Evolutionary conservation across 1,139 yeast genomes (phyloP).

Genomic region (Zygotorulaspora mrakii): DNA sequence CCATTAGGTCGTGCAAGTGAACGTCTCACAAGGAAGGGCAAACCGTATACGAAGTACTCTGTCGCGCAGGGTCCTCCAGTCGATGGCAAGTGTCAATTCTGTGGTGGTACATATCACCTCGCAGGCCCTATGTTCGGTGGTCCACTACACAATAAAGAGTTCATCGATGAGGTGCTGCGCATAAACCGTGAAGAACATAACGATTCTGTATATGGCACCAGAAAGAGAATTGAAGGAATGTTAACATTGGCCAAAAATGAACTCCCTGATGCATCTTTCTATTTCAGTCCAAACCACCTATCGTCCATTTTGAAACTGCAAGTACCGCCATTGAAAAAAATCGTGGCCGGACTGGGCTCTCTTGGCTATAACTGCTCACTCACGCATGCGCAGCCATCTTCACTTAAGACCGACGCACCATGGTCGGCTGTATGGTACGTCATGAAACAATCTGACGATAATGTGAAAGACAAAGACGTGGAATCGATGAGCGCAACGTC

Average conservation of each 20-base stretch:
- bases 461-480: conserved; percentile 38
- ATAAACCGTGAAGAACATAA: conserved; percentile 49
- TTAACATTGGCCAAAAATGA: conserved; percentile 76
- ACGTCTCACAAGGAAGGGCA: conserved; percentile 37
- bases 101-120: conserved; percentile 66
- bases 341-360: conserved; percentile 80
- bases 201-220: conserved; percentile 61
- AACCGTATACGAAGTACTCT: conserved; percentile 46
- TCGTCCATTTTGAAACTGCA: conserved; percentile 75
- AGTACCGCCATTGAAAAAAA: conserved; percentile 71
- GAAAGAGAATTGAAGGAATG: conserved; percentile 88
- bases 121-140: conserved; percentile 99
- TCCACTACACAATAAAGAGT: conserved; percentile 61
- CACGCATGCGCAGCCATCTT: conserved; percentile 84
- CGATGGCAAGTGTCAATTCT: conserved; percentile 58
- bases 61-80: conserved; percentile 57
- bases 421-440: conserved; percentile 73
- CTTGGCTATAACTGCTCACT: conserved; percentile 76
- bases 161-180: conserved; percentile 58
- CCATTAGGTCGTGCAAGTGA: conserved; percentile 62
- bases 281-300: conserved; percentile 73
- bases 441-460: conserved; percentile 60
- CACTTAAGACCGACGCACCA: conserved; percentile 87
- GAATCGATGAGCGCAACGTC: conserved; percentile 48
- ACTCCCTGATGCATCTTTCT: conserved; percentile 62